Evolutionary conservation across 192 early-diverging fungal species (phyloP), one percentile per base, ranked within the genome.

Genomic region (Coemansia sp.): DNA sequence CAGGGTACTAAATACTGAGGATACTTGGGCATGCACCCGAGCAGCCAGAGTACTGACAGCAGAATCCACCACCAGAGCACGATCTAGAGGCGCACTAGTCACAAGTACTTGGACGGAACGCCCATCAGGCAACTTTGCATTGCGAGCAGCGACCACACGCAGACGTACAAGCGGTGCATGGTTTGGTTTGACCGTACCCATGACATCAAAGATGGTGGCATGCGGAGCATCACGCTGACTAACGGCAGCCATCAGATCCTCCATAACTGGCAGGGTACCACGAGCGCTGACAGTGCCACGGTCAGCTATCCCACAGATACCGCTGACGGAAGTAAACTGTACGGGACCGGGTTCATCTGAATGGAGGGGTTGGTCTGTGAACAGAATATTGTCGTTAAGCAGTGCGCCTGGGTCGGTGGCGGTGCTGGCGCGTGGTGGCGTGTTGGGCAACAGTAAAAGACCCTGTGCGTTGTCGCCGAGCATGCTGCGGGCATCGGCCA

Each of bases 201-300:
- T 43, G 2, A 67, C 60, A 27, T 74, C 71, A 41, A 74, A 74
- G 3, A 67, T 29, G 14, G 71, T 74, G 25, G 71, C 44, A 22
- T 52, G 64, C 3, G 71, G 71, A 19, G 60, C 44, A 13, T 74
- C 64, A 15, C 46, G 43, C 18, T 58, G 48, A 38, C 47, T 45
- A 14, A 67, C 50, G 5, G 48, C 43, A 27, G 50, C 54, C 64
- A 67, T 63, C 9, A 74, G 53, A 7, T 67, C 55, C 53, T 74
- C 71, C 64, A 74, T 64, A 1, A 64, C 59, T 6, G 71, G 71
- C 51, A 74, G 45, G 55, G 58, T 61, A 1, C 71, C 71, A 37
- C 67, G 43, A 3, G 71, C 71, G 19, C 54, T 46, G 3, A 74
- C 60, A 5, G 59, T 51, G 18, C 47, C 55, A 3, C 48, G 24